Conservation (phyloP, 2,329 filamentous ascomycete species). For the Calonectria pseudoreteaudii region DNA sequence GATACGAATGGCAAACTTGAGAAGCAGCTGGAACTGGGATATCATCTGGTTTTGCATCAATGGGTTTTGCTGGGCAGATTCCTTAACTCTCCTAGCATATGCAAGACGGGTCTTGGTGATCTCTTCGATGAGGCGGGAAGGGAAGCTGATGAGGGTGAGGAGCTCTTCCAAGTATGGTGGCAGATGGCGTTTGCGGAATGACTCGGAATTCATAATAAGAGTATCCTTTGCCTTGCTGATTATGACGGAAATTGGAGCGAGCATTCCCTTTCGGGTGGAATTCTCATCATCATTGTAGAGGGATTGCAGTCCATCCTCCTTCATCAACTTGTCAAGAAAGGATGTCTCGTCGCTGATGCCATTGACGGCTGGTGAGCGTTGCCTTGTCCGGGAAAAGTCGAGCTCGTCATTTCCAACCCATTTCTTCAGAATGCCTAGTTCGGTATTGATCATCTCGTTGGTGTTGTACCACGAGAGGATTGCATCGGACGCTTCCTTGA, state of each 20-base stretch:
- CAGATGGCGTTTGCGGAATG: conserved; percentile 89
- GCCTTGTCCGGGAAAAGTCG: conserved; percentile 84
- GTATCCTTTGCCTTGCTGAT: conserved; percentile 95
- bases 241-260: conserved; percentile 84
- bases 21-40: conserved; percentile 90
- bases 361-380: conserved; percentile 71
- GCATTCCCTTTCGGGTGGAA: conserved; percentile 75
- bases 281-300: conserved; percentile 78
- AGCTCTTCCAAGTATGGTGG: conserved; percentile 98
- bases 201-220: conserved; percentile 85
- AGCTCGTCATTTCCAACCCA: conserved; percentile 98
- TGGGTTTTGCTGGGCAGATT: conserved; percentile 89
- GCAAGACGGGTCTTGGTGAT: conserved; percentile 92
- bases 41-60: conserved; percentile 99
- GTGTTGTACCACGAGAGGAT: conserved; percentile 98
- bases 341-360: conserved; percentile 90
- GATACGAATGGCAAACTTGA: conserved; percentile 91
- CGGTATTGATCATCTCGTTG: conserved; percentile 94
- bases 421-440: conserved; percentile 88
- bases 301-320: conserved; percentile 94
- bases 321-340: conserved; percentile 93
- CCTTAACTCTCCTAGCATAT: conserved; percentile 95
- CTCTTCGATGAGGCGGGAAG: conserved; percentile 93
- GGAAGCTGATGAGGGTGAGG: conserved; percentile 96
- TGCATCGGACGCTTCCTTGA: conserved; percentile 85